Evolutionary conservation across 83 land plant species (phyloP), one percentile per base, ranked within the genome.

Genomic region (Thuja plicata): DNA sequence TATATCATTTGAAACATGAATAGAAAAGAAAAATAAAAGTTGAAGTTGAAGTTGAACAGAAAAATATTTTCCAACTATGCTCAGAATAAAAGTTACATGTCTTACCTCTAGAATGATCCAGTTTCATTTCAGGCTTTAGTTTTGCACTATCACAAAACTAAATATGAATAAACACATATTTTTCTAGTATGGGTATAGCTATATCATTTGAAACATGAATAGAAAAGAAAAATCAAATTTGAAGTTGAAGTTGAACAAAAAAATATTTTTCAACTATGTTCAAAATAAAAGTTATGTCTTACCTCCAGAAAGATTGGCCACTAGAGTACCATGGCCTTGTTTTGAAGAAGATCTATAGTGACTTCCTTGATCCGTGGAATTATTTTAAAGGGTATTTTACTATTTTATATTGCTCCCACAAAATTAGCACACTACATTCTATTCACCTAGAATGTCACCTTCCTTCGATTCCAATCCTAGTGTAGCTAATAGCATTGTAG

Each of bases 371-470:
- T 93, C 7, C 99, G 99, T 35, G 94, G 90, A 80, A 97, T 88
- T 50, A 91, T 77, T 82, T 91, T 91, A 35, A 98, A 88, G 12
- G 92, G n/a, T n/a, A n/a, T n/a, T n/a, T n/a, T n/a, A n/a, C n/a
- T 93, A 76, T 98, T 93, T 82, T 98, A 97, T 86, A 98, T 94
- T 11, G 97, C 94, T 15, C 92, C 88, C 95, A 94, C 99, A 97
- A 84, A 99, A 96, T n/a, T n/a, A n/a, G 99, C 94, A 89, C 99
- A 97, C 84, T 91, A 90, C 90, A 98, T 97, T 43, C 96, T 96
- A 15, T 78, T 27, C 38, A 97, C 92, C 78, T 89, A 89, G 78
- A 95, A 91, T 87, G 43, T 34, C 0, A 91, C 87, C 32, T 92
- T 91, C 82, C 89, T 90, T n/a, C n/a, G n/a, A n/a, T n/a, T n/a